Evolutionary conservation across 2,329 filamentous ascomycete genomes (phyloP).

Genomic region (Talaromyces sp.): DNA sequence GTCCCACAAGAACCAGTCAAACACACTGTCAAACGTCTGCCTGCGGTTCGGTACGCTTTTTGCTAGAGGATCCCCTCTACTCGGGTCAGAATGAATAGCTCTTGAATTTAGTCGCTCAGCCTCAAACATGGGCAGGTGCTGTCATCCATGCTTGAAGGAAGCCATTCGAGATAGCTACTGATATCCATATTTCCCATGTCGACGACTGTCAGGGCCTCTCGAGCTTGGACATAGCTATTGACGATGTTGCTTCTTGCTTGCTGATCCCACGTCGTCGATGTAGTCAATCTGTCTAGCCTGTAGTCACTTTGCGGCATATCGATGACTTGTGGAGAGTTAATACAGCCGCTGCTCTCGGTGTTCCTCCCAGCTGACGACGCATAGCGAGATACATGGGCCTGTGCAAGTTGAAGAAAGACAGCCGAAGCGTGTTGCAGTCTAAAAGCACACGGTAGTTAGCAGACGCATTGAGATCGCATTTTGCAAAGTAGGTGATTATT

Average conservation of each 20-base stretch:
- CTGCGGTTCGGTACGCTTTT: background rate
- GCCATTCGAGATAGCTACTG: background rate
- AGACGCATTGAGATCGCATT: background rate
- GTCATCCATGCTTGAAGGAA: background rate
- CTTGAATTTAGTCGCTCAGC: background rate
- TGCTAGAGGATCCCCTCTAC: background rate
- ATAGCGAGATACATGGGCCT: background rate
- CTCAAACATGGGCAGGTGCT: background rate
- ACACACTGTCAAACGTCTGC: background rate
- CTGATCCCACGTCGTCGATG: background rate
- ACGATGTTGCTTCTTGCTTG: background rate
- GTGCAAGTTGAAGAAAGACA: background rate
- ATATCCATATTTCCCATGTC: background rate
- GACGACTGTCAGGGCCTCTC: background rate
- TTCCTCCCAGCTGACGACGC: no score
- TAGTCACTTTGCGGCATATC: background rate
- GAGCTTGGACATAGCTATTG: background rate
- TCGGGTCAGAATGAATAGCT: background rate
- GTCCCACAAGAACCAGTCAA: constrained; percentile 4
- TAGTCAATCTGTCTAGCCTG: background rate
- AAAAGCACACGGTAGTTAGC: background rate
- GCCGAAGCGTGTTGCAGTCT: background rate
- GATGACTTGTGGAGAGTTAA: no score
- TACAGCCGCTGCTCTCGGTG: no score
- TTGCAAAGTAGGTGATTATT: background rate